Conservation (phyloP, 139 green algal genomes). For the Dunaliella primolecta region DNA sequence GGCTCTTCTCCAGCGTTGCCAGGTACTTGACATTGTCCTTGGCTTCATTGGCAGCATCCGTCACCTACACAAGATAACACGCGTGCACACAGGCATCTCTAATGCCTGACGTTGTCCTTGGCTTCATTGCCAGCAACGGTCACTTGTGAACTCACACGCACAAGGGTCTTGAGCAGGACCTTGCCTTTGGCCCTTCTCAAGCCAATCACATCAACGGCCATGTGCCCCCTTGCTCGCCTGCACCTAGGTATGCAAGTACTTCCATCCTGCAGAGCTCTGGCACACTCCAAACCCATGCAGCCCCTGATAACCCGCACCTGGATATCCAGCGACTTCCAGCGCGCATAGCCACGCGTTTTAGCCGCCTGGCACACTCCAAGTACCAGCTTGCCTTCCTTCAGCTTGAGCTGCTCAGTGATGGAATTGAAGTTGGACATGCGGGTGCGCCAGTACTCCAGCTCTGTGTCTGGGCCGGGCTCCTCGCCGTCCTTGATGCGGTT, state of each 20-base stretch:
- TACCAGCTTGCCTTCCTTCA: conserved; percentile 68
- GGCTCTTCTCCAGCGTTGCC: conserved; percentile 74
- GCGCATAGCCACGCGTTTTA: conserved; percentile 52
- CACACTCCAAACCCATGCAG: no score
- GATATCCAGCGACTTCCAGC: conserved; percentile 82
- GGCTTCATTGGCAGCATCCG: conserved; percentile 84
- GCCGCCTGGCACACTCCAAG: conserved; percentile 64
- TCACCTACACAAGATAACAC: conserved; percentile 45
- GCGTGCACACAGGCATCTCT: no score
- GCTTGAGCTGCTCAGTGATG: conserved; percentile 83
- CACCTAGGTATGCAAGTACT: no score
- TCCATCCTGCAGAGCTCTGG: no score
- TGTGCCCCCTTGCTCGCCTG: no score
- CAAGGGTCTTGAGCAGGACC: no score
- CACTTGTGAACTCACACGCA: no score
- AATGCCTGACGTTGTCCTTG: conserved; percentile 90
- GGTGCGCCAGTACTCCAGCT: conserved; percentile 85
- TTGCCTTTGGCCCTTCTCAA: no score
- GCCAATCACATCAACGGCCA: no score
- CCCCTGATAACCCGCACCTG: no score
- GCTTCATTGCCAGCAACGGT: conserved; percentile 48
- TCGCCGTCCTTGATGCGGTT: conserved; percentile 54
- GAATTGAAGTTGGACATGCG: conserved; percentile 80
- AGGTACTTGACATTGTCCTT: conserved; percentile 94
- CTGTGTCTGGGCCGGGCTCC: conserved; percentile 75